Percentiles rank a stretch among this genome's conserved stretches.
Evolutionary conservation across 768 basidiomycete genomes (phyloP).

Genomic region (Daedaleopsis sinensis): DNA sequence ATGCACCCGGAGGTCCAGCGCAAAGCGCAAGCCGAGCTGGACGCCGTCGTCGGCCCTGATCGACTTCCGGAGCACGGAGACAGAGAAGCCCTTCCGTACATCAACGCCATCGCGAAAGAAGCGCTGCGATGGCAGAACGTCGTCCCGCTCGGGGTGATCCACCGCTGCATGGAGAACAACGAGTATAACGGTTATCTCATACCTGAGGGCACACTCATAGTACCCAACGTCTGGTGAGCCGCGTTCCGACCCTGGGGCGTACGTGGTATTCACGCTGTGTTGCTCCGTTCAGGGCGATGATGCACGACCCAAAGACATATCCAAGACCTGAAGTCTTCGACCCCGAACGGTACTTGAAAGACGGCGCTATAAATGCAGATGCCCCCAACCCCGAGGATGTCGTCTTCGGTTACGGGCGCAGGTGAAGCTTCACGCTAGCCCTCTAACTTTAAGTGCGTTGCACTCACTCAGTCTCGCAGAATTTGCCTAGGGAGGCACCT

Average conservation of each 20-base stretch:
- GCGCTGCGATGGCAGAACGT: slow-evolving; percentile 8
- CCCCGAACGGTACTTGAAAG: slow-evolving; percentile 9
- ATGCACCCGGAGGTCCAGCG: slow-evolving; percentile 30
- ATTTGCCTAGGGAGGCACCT: slow-evolving; percentile 10
- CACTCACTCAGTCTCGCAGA: background rate
- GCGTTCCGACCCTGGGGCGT: background rate
- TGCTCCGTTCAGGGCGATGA: background rate
- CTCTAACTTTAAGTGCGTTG: background rate
- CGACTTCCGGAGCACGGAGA: slow-evolving; percentile 28
- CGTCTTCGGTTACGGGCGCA: slow-evolving; percentile 20
- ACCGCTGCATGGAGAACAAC: slow-evolving; percentile 23
- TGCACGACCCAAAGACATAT: slow-evolving; percentile 3
- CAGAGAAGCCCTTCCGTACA: slow-evolving; percentile 22
- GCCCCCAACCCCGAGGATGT: slow-evolving; percentile 43
- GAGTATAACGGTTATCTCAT: slow-evolving; percentile 30
- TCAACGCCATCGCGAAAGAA: slow-evolving; percentile 36
- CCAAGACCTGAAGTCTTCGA: slow-evolving; percentile 1
- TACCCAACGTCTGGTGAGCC: slow-evolving; percentile 14
- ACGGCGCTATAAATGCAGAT: slow-evolving; percentile 17
- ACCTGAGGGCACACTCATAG: slow-evolving; percentile 27
- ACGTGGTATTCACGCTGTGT: too few species aligned
- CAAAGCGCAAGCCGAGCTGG: slow-evolving; percentile 36
- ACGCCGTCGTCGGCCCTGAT: slow-evolving; percentile 36
- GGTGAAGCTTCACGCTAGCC: background rate
- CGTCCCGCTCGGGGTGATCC: slow-evolving; percentile 19